Evolutionary conservation across 2,329 filamentous ascomycete species (phyloP), one percentile per base, ranked within the genome.

Genomic region (Colletotrichum salicis): DNA sequence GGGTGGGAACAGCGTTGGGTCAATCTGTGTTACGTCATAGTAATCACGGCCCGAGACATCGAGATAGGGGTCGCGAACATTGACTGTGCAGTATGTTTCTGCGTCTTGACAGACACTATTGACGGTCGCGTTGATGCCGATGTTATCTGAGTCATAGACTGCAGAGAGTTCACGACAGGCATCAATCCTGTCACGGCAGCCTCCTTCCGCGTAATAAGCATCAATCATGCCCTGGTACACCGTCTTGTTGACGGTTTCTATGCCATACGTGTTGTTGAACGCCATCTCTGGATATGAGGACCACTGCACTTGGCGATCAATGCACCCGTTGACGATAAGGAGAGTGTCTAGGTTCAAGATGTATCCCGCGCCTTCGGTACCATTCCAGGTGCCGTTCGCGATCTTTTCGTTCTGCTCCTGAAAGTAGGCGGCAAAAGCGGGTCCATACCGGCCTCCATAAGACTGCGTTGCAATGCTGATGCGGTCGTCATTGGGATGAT

Each of bases 391-490:
- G 10, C 87, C 86, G 4, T 79, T 74, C 8, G 77, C 76, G 72
- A 91, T 90, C 37, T 79, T 80, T 19, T 84, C 82, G 74, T 91
- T 91, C 76, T 90, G 86, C 29, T 85, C 79, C 71, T 89, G 80
- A 76, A 91, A 88, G 76, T 88, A 88, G 5, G 83, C 80, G 15
- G 86, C 84, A 72, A 90, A 89, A 13, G 85, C 86, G 1, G 89
- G 89, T 1, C 87, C 87, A 74, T 89, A 90, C 67, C 87, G 85
- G 15, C 89, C 88, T n/a, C 89, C 89, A 70, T 90, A 90, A 0
- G 85, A 87, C 70, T 87, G 83, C 3, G 87, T 85, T 54, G 86
- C 88, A 67, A 90, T 83, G 15, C 86, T 85, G 72, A 89, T 86
- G 22, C 73, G 73, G 67, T 61, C 57, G 72, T 91, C 86, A 63